Evolutionary conservation across 225 moss, liverwort and hornwort species (phyloP), one percentile per base, ranked within the genome.

Genomic region (Sphagnum contortum): DNA sequence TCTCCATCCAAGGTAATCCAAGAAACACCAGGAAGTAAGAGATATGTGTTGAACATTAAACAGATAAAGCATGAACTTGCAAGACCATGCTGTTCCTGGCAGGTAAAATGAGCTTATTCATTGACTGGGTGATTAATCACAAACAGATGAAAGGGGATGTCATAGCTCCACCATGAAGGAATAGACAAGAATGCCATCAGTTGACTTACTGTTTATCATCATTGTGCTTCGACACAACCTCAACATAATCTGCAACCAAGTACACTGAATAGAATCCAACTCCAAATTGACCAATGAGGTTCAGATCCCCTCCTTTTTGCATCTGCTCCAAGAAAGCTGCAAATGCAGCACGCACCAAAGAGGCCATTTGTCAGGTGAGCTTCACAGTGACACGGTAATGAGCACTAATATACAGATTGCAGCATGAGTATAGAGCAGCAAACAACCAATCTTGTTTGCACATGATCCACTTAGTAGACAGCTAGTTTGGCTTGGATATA

Each of bases 191-290:
- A 0, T 64, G 5, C 4, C 4, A 47, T 62, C 9, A 48, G 45
- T 44, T 11, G 44, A 69, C 71, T 71, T 74, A 81, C 72, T 94
- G 82, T 5, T 79, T 83, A 46, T 94, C 88, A 55, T 86, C 64
- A 29, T 86, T 88, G 70, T 89, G 86, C 69, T 94, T 94, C 76
- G 89, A 89, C 66, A 88, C 82, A 67, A 94, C 94, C 73, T 89
- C 89, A 2, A 89, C 87, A 63, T 80, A 82, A 53, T 89, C 83
- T 49, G 83, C 91, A 0, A 89, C 80, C 66, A 94, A 64, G 62
- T 89, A 94, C 9, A 94, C 76, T 57, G 83, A 94, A 69, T 91
- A 94, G 70, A 94, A 94, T 1, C 89, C 91, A 58, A 94, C 89
- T 70, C 91, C 91, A 72, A 94, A 94, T 57, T 91, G 94, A 5